Base-by-base conservation (phyloP, 331 rosid genomes). In the Pyrus hybrid region DNA sequence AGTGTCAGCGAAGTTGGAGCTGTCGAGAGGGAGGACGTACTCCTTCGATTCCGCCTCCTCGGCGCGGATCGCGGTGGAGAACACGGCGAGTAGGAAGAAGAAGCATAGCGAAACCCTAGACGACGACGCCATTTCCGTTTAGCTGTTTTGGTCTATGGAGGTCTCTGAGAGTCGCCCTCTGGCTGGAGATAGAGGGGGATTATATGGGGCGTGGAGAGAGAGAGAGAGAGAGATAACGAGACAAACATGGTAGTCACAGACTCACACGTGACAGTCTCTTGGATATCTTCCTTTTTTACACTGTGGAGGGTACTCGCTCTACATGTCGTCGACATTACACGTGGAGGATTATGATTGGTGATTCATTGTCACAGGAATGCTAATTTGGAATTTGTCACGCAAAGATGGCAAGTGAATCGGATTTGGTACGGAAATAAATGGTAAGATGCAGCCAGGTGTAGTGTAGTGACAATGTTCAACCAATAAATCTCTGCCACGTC, bases 1-100 rank as follows among this genome's bases (percentile, higher is more conserved):
- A 7, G 87, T 85, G 26, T 91, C 99, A 3, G 85, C 73, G 86
- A 95, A 95, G 83, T 92, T 92, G 33, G 98, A 80, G 78, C 83
- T 83, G 78, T 89, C 98, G 84, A 95, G 75, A 32, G 97, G 86
- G 81, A 95, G 88, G 4, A 95, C 99, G 78, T 79, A 87, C 74
- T 95, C 99, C 90, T 92, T 92, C 62, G 83, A 76, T 51, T 82
- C 90, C 0, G 93, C 37, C 75, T 89, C 93, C 26, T 83, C 93
- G 0, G 96, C 96, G 5, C 49, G 77, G 81, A 90, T 88, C 88
- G 56, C 83, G 23, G 29, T 1, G 65, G 83, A 47, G 63, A 78
- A 83, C 23, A 82, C 71, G 1, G 79, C 65, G 4, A 86, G 20
- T 21, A 89, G 83, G 21, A n/a, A 71, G 21, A 6, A 83, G 53